phyloP scores from a whole-genome alignment of 345 rosid genomes.

The Syzygium jambos region DNA sequence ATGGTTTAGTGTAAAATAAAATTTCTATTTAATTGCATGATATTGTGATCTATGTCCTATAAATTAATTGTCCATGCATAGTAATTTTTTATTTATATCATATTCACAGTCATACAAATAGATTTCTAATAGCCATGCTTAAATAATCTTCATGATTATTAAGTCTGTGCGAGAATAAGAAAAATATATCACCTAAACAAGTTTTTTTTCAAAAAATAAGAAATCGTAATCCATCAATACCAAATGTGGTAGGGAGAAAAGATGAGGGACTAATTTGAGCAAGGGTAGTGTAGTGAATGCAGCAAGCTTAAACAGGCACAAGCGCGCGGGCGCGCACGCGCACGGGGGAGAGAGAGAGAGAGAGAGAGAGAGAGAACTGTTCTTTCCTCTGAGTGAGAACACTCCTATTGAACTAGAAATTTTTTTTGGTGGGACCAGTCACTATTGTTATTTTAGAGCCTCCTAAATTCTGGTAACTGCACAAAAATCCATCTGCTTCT shows the following conservation, averaged over 20 bases:
- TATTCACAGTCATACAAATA: neutral
- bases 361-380: neutral
- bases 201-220: neutral
- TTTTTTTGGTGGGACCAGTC: neutral
- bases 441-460: neutral
- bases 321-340: rapidly evolving
- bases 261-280: neutral
- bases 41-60: neutral
- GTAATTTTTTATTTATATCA: neutral
- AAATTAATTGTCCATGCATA: neutral
- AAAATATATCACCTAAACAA: neutral
- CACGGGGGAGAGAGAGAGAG: neutral
- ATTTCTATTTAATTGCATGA: neutral
- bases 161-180: neutral
- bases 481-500: neutral
- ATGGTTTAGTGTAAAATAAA: neutral
- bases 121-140: neutral
- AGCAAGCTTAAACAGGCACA: neutral
- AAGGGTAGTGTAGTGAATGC: neutral
- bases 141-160: neutral
- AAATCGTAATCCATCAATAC: neutral
- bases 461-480: neutral
- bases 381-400: neutral
- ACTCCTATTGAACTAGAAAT: neutral
- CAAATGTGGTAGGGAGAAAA: neutral